phyloP scores from a whole-genome alignment of 495 filamentous ascomycete genomes.

The Penicillium argentinense region DNA sequence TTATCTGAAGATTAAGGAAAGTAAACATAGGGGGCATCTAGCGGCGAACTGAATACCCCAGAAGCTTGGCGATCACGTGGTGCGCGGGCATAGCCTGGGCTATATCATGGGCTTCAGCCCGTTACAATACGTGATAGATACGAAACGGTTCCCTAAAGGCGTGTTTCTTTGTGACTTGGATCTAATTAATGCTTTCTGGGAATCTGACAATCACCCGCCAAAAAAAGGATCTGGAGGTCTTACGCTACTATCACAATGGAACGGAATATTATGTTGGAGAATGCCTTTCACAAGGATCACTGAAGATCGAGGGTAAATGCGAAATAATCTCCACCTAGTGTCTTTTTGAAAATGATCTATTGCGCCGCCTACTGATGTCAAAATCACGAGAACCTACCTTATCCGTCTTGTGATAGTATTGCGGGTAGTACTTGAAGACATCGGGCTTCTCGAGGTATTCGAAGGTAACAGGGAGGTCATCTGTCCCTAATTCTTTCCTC shows the following conservation, averaged over 20 bases:
- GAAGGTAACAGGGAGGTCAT: conserved; percentile 77
- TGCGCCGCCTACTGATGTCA: conserved; percentile 7
- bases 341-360: conserved; percentile 4
- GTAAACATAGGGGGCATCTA: too few relatives aligned
- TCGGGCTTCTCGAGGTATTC: conserved; percentile 85
- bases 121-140: conserved; percentile 23
- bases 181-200: conserved; percentile 23
- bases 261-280: conserved; percentile 31
- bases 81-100: not conserved
- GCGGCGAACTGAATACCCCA: too few relatives aligned
- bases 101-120: too few relatives aligned
- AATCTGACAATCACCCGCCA: conserved; percentile 1
- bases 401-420: conserved; percentile 99
- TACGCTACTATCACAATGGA: conserved; percentile 8
- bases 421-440: conserved; percentile 91
- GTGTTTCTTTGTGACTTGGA: conserved; percentile 32
- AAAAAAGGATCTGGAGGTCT: conserved; percentile 4
- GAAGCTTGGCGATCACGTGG: too few relatives aligned
- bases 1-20: too few relatives aligned
- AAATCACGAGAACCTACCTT: conserved; percentile 71
- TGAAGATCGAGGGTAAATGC: conserved; percentile 27
- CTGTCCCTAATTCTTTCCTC: conserved; percentile 81
- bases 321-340: conserved; percentile 1
- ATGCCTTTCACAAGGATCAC: conserved; percentile 35
- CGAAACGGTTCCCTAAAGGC: conserved; percentile 22